Base-by-base conservation (phyloP, 1,139 yeast genomes). In the Pichia sp. region DNA sequence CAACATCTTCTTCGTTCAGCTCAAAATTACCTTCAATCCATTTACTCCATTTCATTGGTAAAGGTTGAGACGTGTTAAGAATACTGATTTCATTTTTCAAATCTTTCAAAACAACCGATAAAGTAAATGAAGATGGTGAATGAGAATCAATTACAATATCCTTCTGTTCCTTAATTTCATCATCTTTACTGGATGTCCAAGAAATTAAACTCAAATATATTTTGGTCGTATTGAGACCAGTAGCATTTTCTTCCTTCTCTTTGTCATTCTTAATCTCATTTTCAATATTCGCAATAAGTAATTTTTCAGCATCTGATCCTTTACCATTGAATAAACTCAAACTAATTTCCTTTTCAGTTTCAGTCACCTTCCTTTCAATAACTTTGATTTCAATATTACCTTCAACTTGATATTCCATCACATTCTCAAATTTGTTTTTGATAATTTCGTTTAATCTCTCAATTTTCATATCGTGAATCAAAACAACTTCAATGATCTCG, bases 381-480 rank as follows among this genome's bases (percentile, higher is more conserved):
- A 80, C 77, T 49, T 71, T 69, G 16, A 81, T 75, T 44, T 75
- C 70, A 40, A 82, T 87, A 10, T 87, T 90, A 35, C 96, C 97
- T 61, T 90, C 96, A 16, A 90, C 97, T 64, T 90, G 97, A n/a
- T 63, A 48, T 52, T 75, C 75, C 82, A 88, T 80, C n/a, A 87
- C 97, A 46, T 74, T 72, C 56, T 79, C 81, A 63, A 92, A 92
- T 53, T 82, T 85, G 42, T 72, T 69, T 52, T 77, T 75, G 23
- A 51, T 42, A 23, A 86, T 79, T 34, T 23, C 26, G 11, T 34
- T n/a, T n/a, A 34, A 34, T n/a, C 11, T 34, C 11, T 34, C 36
- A 55, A 92, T 88, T 34, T 76, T 77, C 65, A 90, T 72, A 62
- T 92, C 98, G 60, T 88, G 94, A 44, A 86, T 82, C 38, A 92